phyloP scores from a whole-genome alignment of 2,329 filamentous ascomycete genomes.

The Xylariaceae sp. region DNA sequence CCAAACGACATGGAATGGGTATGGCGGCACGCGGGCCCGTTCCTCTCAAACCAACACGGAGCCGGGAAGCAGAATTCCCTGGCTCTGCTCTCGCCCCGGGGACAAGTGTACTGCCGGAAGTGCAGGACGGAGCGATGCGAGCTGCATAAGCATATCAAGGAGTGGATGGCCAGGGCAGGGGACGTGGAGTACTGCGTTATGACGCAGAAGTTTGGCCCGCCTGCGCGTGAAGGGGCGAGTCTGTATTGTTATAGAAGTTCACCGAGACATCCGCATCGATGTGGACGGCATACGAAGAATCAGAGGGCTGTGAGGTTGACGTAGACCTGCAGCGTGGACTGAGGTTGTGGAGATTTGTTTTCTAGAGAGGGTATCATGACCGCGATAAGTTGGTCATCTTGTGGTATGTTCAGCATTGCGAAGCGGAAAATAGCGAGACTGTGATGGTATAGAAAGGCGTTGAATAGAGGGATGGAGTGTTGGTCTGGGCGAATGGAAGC shows the following conservation, averaged over 20 bases:
- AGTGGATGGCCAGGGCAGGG: constrained; percentile 52
- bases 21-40: constrained; percentile 55
- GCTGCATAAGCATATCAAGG: constrained; percentile 59
- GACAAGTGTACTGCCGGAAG: constrained; percentile 61
- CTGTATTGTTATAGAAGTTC: constrained; percentile 58
- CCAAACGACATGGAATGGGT: constrained; percentile 64
- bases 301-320: constrained; percentile 31
- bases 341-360: no score
- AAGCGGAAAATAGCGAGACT: no score
- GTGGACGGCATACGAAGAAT: constrained; percentile 51
- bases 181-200: constrained; percentile 59
- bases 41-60: constrained; percentile 29
- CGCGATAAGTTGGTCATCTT: no score
- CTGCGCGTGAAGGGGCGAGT: constrained; percentile 45
- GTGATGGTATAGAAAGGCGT: no score
- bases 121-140: constrained; percentile 61
- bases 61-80: constrained; percentile 33
- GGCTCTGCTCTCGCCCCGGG: constrained; percentile 50
- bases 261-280: constrained; percentile 56
- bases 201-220: constrained; percentile 53
- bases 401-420: no score
- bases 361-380: no score
- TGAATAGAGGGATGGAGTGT: no score
- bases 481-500: no score
- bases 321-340: constrained; percentile 8